These are phyloP conservation scores for Exophiala viscosa DNA, from an alignment of 2,329 filamentous ascomycete genomes.

Conservation along the genomic window DNA sequence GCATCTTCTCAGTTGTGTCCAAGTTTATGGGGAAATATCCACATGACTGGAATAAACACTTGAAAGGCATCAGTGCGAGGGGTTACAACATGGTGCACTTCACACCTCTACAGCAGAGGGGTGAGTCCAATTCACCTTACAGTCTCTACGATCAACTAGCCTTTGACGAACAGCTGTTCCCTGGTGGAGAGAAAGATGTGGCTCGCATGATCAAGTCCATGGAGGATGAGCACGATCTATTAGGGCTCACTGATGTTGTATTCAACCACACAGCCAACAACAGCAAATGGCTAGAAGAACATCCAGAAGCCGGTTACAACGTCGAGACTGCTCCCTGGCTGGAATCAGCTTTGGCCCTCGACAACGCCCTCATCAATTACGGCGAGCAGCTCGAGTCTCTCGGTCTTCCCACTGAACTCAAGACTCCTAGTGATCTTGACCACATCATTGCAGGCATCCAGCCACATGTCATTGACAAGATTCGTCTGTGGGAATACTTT, in stretches of 20 bases:
- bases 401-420: conserved; percentile 71
- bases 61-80: conserved; percentile 80
- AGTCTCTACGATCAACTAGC: conserved; percentile 88
- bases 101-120: conserved; percentile 84
- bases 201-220: conserved; percentile 72
- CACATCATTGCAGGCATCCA: conserved; percentile 82
- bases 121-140: conserved; percentile 91
- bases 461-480: conserved; percentile 68
- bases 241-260: conserved; percentile 92
- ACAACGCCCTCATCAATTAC: conserved; percentile 66
- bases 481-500: conserved; percentile 92
- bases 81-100: conserved; percentile 99
- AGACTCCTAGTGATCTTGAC: conserved; percentile 67
- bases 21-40: conserved; percentile 98
- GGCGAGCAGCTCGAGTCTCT: conserved; percentile 60
- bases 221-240: conserved; percentile 76
- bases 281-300: conserved; percentile 86
- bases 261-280: conserved; percentile 98
- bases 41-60: conserved; percentile 81
- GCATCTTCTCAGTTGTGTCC: conserved; percentile 88
- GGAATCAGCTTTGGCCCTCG: conserved; percentile 67
- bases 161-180: conserved; percentile 80
- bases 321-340: conserved; percentile 78
- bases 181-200: conserved; percentile 78
- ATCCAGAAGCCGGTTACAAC: conserved; percentile 95